Evolutionary conservation across 2,329 filamentous ascomycete species (phyloP).

Genomic region (Cordyceps cicadae): DNA sequence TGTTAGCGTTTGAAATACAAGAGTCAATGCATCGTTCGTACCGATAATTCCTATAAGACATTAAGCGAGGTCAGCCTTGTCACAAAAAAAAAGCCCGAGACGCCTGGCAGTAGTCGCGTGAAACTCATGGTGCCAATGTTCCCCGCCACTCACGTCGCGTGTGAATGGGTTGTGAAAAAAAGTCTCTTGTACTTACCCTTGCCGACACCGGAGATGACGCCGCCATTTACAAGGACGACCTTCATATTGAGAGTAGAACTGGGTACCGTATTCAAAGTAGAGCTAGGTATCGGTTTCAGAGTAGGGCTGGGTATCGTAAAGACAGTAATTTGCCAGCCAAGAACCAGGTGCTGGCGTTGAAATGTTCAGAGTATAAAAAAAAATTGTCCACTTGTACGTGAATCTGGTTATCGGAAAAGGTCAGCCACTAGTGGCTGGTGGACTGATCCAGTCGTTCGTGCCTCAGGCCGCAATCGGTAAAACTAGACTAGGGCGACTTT

Average conservation of each 20-base stretch:
- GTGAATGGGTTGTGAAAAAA: not conserved
- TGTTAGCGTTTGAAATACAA: not conserved
- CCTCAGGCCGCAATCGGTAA: too few species aligned
- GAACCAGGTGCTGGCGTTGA: not conserved
- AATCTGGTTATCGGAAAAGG: not conserved
- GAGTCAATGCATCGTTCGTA: constrained; percentile 5
- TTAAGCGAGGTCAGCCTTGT: not conserved
- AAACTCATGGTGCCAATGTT: not conserved
- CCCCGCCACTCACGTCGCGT: constrained; percentile 1
- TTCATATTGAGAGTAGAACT: constrained; percentile 17
- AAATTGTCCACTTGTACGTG: not conserved
- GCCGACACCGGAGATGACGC: constrained; percentile 51
- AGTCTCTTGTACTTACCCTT: constrained; percentile 37
- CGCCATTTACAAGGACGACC: constrained; percentile 25
- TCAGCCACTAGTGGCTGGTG: too few species aligned
- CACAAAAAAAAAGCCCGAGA: not conserved
- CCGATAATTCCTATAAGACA: constrained; percentile 15
- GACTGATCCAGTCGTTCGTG: too few species aligned
- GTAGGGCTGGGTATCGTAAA: not conserved
- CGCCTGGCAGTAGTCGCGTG: not conserved
- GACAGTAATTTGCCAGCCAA: not conserved
- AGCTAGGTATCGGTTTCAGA: not conserved
- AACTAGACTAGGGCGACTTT: too few species aligned
- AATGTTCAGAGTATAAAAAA: not conserved
- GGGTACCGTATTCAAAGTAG: not conserved